Evolutionary conservation across 441 rosid species (phyloP).

Genomic region (Gossypium aridum): DNA sequence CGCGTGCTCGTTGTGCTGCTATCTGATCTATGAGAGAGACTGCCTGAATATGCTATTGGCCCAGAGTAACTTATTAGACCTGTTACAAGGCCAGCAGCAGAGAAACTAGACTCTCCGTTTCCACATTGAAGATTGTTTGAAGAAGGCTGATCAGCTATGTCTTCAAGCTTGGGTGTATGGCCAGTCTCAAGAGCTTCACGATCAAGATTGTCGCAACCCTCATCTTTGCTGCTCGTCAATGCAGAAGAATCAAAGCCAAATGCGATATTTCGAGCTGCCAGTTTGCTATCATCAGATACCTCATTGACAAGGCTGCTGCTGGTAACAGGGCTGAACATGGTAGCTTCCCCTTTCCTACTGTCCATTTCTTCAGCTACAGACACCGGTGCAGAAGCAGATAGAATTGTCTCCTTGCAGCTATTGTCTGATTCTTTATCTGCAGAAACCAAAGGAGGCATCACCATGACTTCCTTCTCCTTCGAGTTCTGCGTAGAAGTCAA

Average conservation of each 20-base stretch:
- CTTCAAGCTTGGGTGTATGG: slow-evolving; percentile 16
- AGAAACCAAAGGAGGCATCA: slow-evolving; percentile 9
- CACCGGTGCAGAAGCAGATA: slow-evolving; percentile 4
- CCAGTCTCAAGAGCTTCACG: slow-evolving; percentile 7
- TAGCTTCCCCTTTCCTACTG: neutral
- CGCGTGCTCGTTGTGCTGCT: slow-evolving; percentile 87
- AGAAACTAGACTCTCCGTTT: slow-evolving; percentile 74
- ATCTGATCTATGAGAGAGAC: slow-evolving; percentile 71
- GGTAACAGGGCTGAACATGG: slow-evolving; percentile 13
- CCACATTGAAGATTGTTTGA: slow-evolving; percentile 25
- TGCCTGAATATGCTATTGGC: slow-evolving; percentile 62
- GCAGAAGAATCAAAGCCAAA: slow-evolving; percentile 18
- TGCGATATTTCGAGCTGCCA: slow-evolving; percentile 25
- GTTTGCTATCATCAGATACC: slow-evolving; percentile 15
- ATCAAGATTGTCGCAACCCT: slow-evolving; percentile 13
- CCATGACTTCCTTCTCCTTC: slow-evolving; percentile 8
- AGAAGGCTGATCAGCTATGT: slow-evolving; percentile 11
- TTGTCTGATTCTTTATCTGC: slow-evolving; percentile 13
- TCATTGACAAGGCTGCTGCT: slow-evolving; percentile 3
- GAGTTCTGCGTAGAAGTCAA: slow-evolving; percentile 28
- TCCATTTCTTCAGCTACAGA: slow-evolving; percentile 13
- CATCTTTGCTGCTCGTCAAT: slow-evolving; percentile 14
- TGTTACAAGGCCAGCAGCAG: slow-evolving; percentile 48
- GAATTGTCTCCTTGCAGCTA: slow-evolving; percentile 10
- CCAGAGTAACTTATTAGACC: slow-evolving; percentile 68